A percentile compares a stretch with the other conserved stretches of the same genome.
Evolutionary conservation across 345 rosid genomes (phyloP).

Genomic region (Carallia brachiata): DNA sequence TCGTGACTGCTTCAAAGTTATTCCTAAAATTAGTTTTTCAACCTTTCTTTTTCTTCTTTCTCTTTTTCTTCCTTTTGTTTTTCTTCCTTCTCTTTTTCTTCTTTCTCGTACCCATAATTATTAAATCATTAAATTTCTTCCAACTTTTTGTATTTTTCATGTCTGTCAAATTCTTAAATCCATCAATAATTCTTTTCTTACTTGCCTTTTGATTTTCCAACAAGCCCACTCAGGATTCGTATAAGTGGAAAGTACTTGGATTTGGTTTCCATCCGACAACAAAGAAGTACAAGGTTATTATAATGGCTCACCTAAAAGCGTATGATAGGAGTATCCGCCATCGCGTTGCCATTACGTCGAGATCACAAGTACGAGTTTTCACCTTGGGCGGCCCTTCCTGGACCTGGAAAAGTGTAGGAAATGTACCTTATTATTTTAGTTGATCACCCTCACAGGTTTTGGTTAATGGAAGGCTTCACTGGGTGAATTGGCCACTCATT

Average conservation of each 20-base stretch:
- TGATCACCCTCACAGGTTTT: constrained; percentile 15
- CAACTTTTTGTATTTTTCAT: too few species aligned
- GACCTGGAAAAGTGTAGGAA: constrained; percentile 27
- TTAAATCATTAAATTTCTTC: too few species aligned
- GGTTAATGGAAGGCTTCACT: constrained; percentile 32
- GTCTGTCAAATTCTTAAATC: too few species aligned
- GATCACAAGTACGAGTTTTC: constrained; percentile 57
- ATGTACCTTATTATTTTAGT: background rate
- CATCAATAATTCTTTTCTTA: too few species aligned
- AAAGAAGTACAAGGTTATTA: constrained; percentile 58
- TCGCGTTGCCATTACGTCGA: constrained; percentile 15
- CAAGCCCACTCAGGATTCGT: constrained; percentile 23
- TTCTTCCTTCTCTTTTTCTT: too few species aligned
- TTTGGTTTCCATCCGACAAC: constrained; percentile 50
- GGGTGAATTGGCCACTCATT: constrained; percentile 10
- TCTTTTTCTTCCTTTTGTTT: too few species aligned
- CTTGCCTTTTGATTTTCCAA: too few species aligned
- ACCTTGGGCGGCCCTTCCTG: constrained; percentile 43
- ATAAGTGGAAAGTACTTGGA: constrained; percentile 50
- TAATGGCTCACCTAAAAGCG: constrained; percentile 50
- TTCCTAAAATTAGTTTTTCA: too few species aligned
- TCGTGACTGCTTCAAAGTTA: too few species aligned
- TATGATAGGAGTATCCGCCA: background rate
- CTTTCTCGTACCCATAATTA: too few species aligned
- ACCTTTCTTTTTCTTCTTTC: too few species aligned